Base-by-base conservation (phyloP, 768 basidiomycete genomes). In the Mycena vitilis region DNA sequence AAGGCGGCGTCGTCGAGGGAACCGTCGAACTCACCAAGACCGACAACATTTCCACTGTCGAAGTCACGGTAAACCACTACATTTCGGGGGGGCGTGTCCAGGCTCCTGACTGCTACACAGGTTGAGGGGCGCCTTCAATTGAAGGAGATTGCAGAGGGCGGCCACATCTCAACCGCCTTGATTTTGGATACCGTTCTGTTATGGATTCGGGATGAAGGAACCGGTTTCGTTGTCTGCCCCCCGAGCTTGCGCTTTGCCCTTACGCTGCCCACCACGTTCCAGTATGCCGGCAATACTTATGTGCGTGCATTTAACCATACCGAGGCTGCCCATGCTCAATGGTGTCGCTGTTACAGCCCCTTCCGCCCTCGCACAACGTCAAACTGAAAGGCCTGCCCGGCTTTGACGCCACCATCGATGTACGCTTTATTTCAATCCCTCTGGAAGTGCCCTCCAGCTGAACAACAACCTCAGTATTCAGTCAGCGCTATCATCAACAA, bases 301-400 rank as follows among this genome's bases (percentile, higher is more conserved):
- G 92, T 93, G 69, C 72, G 88, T 82, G 56, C 54, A 69, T 18
- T 71, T 23, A 11, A 23, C 44, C 53, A 40, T 30, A 38, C 52
- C 30, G 63, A 6, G 44, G 38, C 5, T 55, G 15, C 66, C 25
- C 25, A 30, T 18, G 22, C 36, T 73, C 37, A 66, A 44, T 69
- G 34, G 57, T 48, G 37, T 61, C 53, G 66, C 47, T 36, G 6
- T 66, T 40, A 53, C 63, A 93, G 92, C 82, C 87, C 51, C 81
- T 94, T 25, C 92, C 92, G 23, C 93, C 92, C 0, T 91, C 87
- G 15, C 90, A 88, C 68, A 82, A 88, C 64, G 87, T 90, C 18
- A 90, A 89, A 69, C 80, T 94, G 20, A 85, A 86, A 15, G 92
- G 92, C 4, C 76, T 93, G 9, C 92, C 92, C 12, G 93, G 92